Evolutionary conservation across 805 yeast genomes (phyloP).

Genomic region (Saccharomycopsis oosterbeekiorum): DNA sequence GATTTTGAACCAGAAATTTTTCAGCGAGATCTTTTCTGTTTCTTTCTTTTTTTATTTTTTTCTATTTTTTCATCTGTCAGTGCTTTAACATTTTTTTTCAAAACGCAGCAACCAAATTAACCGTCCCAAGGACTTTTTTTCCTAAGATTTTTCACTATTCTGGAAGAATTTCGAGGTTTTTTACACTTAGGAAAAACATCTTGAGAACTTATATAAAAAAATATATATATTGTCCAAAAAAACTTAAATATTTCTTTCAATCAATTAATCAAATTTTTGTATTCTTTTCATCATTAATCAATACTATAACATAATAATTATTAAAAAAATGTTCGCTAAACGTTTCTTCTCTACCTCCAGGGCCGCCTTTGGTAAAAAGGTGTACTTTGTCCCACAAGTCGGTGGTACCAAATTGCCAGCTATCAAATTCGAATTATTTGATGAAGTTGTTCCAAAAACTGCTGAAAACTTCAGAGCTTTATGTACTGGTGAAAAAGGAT

Average conservation of each 20-base stretch:
- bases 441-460: slow-evolving; percentile 74
- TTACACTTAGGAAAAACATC: too few relatives aligned
- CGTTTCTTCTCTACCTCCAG: slow-evolving; percentile 10
- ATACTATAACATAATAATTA: not conserved
- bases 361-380: slow-evolving; percentile 14
- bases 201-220: not conserved
- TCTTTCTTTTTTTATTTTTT: not conserved
- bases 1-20: not conserved
- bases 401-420: slow-evolving; percentile 62
- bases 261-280: too few relatives aligned
- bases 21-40: not conserved
- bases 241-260: too few relatives aligned
- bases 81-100: not conserved
- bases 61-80: not conserved
- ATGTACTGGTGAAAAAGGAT: slow-evolving; percentile 82
- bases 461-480: slow-evolving; percentile 83
- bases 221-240: too few relatives aligned
- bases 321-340: not conserved
- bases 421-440: slow-evolving; percentile 65
- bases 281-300: too few relatives aligned
- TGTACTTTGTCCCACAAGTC: slow-evolving; percentile 12
- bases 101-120: not conserved
- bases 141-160: not conserved
- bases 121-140: not conserved
- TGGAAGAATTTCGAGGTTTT: too few relatives aligned